Base-by-base conservation (phyloP, 208 protist genomes). In the Borovskyia barvae region DNA sequence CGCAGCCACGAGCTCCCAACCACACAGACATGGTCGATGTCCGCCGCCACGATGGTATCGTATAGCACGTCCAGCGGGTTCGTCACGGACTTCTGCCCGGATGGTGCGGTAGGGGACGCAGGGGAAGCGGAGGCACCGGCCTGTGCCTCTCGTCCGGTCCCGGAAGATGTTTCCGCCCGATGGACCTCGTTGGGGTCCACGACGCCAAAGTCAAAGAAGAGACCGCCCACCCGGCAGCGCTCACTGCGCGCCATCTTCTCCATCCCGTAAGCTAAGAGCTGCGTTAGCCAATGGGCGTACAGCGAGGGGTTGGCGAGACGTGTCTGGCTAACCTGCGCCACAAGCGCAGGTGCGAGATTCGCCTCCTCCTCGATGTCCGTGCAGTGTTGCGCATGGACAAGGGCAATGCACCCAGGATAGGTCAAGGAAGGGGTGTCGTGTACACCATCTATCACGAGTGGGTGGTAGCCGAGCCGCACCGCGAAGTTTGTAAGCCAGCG, bases 121-220 rank as follows among this genome's bases (percentile, higher is more conserved):
- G 29, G 17, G 6, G 41, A 20, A 0, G 30, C 17, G 19, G 28
- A 48, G 30, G 54, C 11, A 7, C 49, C 39, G 25, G 48, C 56
- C 2, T 37, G 67, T 15, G 57, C 39, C n/a, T n/a, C n/a, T n/a
- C n/a, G n/a, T n/a, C n/a, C n/a, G n/a, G n/a, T n/a, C n/a, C n/a
- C n/a, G 7, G 30, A 40, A 8, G 53, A 42, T 46, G 37, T 49
- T 40, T 81, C 66, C 2, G 74, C 69, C 46, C 50, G 54, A 25
- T 73, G 64, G 55, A 77, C 69, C 24, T 56, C 72, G 15, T 41
- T 41, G 9, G 66, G 57, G 42, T 58, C 51, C 5, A 90, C 53
- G 24, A 65, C 64, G n/a, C 80, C 80, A 46, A 79, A 91, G 54
- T 91, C 81, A 3, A 91, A 36, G 73, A 87, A 91, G 17, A 91